Conservation (phyloP, 345 rosid genomes). For the Leavenworthia alabamica region DNA sequence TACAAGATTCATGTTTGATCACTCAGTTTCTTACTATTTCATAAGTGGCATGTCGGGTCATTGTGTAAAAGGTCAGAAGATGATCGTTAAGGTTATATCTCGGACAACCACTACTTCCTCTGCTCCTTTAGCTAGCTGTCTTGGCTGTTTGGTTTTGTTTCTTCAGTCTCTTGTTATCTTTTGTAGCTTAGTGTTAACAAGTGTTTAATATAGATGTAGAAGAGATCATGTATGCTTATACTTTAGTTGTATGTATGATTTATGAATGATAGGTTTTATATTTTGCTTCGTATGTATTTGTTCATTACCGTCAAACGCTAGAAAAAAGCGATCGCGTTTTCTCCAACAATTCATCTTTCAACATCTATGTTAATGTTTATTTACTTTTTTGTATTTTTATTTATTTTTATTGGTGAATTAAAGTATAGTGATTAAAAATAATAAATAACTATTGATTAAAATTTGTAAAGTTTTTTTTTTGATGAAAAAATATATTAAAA, state of each 20-base stretch:
- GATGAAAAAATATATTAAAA: too few species aligned
- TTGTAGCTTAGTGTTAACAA: not conserved
- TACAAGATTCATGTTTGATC: constrained; percentile 40
- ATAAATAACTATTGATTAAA: too few species aligned
- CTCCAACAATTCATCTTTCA: not conserved
- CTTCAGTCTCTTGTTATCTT: not conserved
- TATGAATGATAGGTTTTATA: constrained; percentile 50
- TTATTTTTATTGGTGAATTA: too few species aligned
- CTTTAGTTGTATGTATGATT: constrained; percentile 8
- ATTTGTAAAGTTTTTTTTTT: too few species aligned
- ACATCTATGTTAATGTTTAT: too few species aligned
- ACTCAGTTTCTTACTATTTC: constrained; percentile 49
- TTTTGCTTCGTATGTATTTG: constrained; percentile 63
- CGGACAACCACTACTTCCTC: not conserved
- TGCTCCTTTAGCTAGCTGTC: not conserved
- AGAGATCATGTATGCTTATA: not conserved
- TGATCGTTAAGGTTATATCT: constrained; percentile 42
- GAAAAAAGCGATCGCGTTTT: constrained; percentile 5
- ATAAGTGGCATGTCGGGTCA: constrained; percentile 50
- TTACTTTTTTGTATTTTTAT: too few species aligned
- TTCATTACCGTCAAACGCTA: constrained; percentile 17
- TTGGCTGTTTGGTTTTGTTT: not conserved
- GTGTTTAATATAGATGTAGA: not conserved
- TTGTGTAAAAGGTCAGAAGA: constrained; percentile 46
- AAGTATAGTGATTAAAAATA: too few species aligned